Conservation (phyloP, 2,329 filamentous ascomycete genomes). For the Aphanocladium album region DNA sequence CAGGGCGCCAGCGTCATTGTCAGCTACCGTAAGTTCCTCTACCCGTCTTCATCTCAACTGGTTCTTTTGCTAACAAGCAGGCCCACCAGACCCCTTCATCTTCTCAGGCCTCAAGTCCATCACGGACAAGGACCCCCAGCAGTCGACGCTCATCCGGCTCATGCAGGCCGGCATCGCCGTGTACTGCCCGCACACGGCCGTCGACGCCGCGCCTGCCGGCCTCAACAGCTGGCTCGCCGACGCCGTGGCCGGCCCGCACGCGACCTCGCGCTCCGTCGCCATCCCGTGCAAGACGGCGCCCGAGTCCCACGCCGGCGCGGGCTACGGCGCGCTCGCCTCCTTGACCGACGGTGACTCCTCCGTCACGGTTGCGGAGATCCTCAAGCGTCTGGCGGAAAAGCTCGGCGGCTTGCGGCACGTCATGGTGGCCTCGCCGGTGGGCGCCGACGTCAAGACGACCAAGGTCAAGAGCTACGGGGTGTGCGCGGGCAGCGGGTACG, state of each 20-base stretch:
- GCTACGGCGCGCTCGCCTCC: conserved; percentile 48
- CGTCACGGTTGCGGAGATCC: conserved; percentile 38
- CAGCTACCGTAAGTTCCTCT: conserved; percentile 64
- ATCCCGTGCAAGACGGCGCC: conserved; percentile 41
- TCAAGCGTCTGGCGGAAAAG: conserved; percentile 55
- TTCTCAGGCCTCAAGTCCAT: conserved; percentile 89
- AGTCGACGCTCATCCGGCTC: conserved; percentile 75
- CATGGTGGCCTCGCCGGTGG: conserved; percentile 50
- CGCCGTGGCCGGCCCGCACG: conserved; percentile 59
- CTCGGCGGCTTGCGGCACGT: conserved; percentile 59
- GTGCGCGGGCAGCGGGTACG: conserved; percentile 82
- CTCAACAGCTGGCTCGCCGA: conserved; percentile 94
- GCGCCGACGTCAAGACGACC: conserved; percentile 28
- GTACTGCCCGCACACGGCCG: conserved; percentile 91
- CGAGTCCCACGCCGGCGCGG: conserved; percentile 40
- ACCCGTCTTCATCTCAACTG: background rate
- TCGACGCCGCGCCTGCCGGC: conserved; percentile 79
- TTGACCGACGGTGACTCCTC: conserved; percentile 26
- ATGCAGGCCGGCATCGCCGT: conserved; percentile 86
- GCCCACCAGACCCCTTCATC: conserved; percentile 91
- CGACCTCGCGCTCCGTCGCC: conserved; percentile 37
- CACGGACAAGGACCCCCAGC: conserved; percentile 78
- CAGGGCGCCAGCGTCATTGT: conserved; percentile 74
- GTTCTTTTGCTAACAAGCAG: background rate
- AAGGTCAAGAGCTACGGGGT: conserved; percentile 69